Conservation (phyloP, 345 rosid species). For the Passiflora organensis region DNA sequence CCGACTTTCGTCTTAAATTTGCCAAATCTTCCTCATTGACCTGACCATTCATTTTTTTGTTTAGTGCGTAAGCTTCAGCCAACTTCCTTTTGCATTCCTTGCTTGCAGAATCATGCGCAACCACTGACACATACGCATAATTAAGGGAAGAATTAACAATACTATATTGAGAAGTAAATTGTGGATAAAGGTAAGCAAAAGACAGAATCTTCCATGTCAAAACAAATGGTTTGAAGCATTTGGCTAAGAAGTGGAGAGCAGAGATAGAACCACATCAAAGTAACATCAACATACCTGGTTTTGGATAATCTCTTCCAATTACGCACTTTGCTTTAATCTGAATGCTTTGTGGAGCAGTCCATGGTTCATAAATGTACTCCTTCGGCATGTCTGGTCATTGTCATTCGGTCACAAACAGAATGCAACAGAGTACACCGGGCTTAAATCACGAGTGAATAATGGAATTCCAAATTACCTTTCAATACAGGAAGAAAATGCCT, state of each 20-base stretch:
- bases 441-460: background rate
- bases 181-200: too few relatives aligned
- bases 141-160: background rate
- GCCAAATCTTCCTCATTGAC: constrained; percentile 54
- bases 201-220: too few relatives aligned
- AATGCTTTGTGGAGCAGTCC: constrained; percentile 81
- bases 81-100: constrained; percentile 74
- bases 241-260: background rate
- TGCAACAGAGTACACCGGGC: background rate
- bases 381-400: constrained; percentile 77
- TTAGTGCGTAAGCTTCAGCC: constrained; percentile 75
- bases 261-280: background rate
- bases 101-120: constrained; percentile 76
- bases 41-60: constrained; percentile 45
- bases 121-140: constrained; percentile 45
- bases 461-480: constrained; percentile 53
- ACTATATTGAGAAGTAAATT: background rate
- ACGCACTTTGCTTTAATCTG: constrained; percentile 82
- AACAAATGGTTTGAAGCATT: too few relatives aligned
- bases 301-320: constrained; percentile 82
- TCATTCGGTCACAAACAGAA: constrained; percentile 1
- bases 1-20: constrained; percentile 51
- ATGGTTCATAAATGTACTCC: constrained; percentile 91
- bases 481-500: constrained; percentile 82
- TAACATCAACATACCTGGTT: constrained; percentile 51